phyloP scores from a whole-genome alignment of 306 rosid species.

The Lotus japonicus region DNA sequence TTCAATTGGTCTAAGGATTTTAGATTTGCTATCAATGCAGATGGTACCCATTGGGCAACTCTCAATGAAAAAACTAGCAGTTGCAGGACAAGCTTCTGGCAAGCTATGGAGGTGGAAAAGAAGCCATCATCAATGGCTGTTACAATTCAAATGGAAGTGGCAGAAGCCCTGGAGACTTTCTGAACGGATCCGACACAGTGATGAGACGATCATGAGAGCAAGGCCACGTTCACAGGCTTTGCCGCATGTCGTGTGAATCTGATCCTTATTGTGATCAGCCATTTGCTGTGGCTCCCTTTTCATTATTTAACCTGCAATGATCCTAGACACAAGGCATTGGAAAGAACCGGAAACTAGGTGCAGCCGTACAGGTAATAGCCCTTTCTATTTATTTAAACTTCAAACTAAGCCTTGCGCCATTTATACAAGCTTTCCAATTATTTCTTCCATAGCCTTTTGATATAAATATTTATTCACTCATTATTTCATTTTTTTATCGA shows the following conservation, averaged over 20 bases:
- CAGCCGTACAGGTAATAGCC: constrained; percentile 32
- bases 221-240: constrained; percentile 74
- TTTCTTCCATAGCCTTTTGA: background rate
- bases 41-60: constrained; percentile 87
- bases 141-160: constrained; percentile 99
- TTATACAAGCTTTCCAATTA: background rate
- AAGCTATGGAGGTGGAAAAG: constrained; percentile 99
- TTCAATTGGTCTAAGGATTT: constrained; percentile 21
- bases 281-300: constrained; percentile 26
- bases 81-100: constrained; percentile 71
- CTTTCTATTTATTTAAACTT: background rate
- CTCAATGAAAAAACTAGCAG: constrained; percentile 73
- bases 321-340: constrained; percentile 17
- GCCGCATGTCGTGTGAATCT: constrained; percentile 45
- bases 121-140: constrained; percentile 96
- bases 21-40: constrained; percentile 41
- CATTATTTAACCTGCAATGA: constrained; percentile 28
- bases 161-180: constrained; percentile 99
- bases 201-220: constrained; percentile 78
- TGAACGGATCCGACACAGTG: constrained; percentile 87
- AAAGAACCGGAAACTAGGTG: constrained; percentile 17
- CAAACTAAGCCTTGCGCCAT: background rate
- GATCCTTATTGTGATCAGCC: constrained; percentile 34
- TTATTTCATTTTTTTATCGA: background rate
- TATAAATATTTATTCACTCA: background rate